Evolutionary conservation across 441 rosid species (phyloP), one percentile per base, ranked within the genome.

Genomic region (Croton laevigatus): DNA sequence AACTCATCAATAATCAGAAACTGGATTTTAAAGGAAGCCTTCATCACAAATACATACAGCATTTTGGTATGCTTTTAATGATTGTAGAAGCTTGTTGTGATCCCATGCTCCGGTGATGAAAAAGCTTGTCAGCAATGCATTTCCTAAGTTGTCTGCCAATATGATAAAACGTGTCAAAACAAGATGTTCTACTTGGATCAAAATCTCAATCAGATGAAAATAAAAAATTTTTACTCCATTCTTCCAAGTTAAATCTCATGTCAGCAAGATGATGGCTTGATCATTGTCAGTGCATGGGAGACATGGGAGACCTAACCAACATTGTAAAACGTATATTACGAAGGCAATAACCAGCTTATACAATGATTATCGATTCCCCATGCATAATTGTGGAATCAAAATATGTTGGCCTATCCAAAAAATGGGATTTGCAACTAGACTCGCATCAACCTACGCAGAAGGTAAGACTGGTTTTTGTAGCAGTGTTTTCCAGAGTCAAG

Each of bases 1-100:
- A 23, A n/a, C 34, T 36, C 27, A 23, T 46, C 59, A 52, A 10
- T 59, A 34, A 46, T 48, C 13, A 54, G 13, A 20, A 62, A 62
- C 6, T 48, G 12, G 53, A 14, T 11, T 68, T 22, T 12, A 38
- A 42, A 34, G n/a, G 69, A 63, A 52, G 60, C 36, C 34, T 45
- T 61, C 46, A 69, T 17, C 53, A 12, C 0, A 60, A 57, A 55
- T 38, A 74, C 89, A 86, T 75, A 87, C 92, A 77, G 95, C 92
- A 84, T 87, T 86, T 75, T 86, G 95, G 78, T 87, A 89, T 4
- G 95, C 89, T 79, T 89, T 89, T 73, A 86, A 72, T 46, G 90
- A 83, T 58, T 86, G 95, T 63, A 75, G 81, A 73, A 89, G 90
- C 72, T 86, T 87, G 81, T 71, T 78, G 71, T 86, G 89, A 71